Evolutionary conservation across 495 filamentous ascomycete genomes (phyloP).

Genomic region (Neurospora sp.): DNA sequence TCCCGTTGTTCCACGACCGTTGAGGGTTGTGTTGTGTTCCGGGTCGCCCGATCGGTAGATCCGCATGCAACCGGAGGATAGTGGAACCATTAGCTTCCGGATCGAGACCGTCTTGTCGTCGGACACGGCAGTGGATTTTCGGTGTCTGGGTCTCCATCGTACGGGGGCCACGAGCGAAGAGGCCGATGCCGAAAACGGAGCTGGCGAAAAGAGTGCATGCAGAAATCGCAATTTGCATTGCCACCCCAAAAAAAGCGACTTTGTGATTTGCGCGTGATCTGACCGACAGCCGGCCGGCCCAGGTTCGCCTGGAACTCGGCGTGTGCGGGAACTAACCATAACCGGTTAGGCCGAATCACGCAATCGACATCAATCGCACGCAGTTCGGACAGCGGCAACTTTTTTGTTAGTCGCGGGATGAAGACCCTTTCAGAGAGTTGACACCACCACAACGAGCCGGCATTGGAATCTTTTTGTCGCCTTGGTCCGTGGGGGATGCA

Average conservation of each 20-base stretch:
- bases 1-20: neutral
- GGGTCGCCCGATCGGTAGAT: neutral
- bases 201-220: neutral
- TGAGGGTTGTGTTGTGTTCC: neutral
- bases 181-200: neutral
- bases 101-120: neutral
- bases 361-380: slow-evolving; percentile 15
- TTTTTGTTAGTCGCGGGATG: neutral
- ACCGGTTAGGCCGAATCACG: slow-evolving; percentile 19
- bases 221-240: neutral
- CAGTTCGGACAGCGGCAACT: slow-evolving; percentile 9
- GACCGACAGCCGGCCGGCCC: neutral
- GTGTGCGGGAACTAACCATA: neutral
- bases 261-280: neutral
- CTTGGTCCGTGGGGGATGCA: neutral
- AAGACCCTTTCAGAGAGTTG: neutral
- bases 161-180: neutral
- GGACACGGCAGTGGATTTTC: neutral
- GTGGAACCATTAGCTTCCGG: neutral
- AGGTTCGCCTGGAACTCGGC: neutral
- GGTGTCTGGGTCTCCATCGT: neutral
- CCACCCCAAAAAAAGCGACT: neutral
- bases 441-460: neutral
- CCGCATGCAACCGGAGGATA: neutral
- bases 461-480: neutral